phyloP scores from a whole-genome alignment of 2,329 filamentous ascomycete genomes.

The Cordyceps pruinosa region DNA sequence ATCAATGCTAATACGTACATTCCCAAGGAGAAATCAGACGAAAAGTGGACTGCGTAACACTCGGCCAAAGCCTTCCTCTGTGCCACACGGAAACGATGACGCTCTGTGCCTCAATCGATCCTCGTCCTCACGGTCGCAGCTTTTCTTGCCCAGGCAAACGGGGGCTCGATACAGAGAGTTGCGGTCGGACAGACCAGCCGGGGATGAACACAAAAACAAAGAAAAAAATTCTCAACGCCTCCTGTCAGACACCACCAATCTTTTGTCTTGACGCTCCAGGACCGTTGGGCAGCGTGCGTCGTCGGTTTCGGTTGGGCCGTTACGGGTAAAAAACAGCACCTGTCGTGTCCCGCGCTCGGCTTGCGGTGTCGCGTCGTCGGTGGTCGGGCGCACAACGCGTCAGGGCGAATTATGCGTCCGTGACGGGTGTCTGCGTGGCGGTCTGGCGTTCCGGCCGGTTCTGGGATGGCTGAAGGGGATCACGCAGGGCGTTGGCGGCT shows the following conservation, averaged over 20 bases:
- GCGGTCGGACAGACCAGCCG: slow-evolving; percentile 6
- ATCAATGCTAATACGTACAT: slow-evolving; percentile 50
- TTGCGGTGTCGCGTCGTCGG: background rate
- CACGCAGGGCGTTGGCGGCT: background rate
- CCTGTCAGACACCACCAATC: slow-evolving; percentile 8
- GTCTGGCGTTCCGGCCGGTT: background rate
- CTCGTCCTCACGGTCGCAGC: slow-evolving; percentile 5
- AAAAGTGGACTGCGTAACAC: slow-evolving; percentile 23
- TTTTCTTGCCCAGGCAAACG: background rate
- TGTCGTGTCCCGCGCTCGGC: background rate
- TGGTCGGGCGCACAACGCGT: background rate
- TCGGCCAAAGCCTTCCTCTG: slow-evolving; percentile 38
- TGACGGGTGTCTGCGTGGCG: too few species aligned
- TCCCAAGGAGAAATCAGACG: slow-evolving; percentile 24
- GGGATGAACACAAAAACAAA: slow-evolving; percentile 3
- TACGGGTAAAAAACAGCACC: background rate
- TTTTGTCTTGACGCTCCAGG: background rate
- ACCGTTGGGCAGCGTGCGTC: slow-evolving; percentile 11
- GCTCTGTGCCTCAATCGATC: slow-evolving; percentile 51
- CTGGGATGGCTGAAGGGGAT: background rate
- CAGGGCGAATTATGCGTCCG: background rate
- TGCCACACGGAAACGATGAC: slow-evolving; percentile 45
- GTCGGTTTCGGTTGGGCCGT: slow-evolving; percentile 1
- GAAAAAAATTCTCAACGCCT: background rate
- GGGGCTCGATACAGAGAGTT: slow-evolving; percentile 10